Evolutionary conservation across 1,284 basidiomycete species (phyloP).

Genomic region (Pseudozyma thailandica): DNA sequence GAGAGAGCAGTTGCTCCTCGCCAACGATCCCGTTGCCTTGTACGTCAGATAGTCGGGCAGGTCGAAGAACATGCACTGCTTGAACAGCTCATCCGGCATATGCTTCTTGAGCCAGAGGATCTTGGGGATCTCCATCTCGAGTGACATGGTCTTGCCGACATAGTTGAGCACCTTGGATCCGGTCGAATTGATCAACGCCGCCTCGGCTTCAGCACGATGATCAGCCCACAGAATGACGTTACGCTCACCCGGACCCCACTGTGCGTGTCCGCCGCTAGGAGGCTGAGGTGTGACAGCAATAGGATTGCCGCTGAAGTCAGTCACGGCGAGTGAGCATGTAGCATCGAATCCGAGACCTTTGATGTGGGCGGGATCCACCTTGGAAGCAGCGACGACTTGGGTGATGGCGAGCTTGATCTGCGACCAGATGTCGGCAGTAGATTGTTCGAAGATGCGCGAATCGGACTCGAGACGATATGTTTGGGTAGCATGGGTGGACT

Average conservation of each 20-base stretch:
- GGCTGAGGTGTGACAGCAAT: slow-evolving; percentile 82
- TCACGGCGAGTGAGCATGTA: slow-evolving; percentile 92
- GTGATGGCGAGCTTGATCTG: slow-evolving; percentile 79
- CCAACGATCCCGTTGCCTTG: slow-evolving; percentile 81
- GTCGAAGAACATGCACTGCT: slow-evolving; percentile 91
- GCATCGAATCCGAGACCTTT: slow-evolving; percentile 96
- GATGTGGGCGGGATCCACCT: slow-evolving; percentile 75
- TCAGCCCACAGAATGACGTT: slow-evolving; percentile 71
- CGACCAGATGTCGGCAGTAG: slow-evolving; percentile 77
- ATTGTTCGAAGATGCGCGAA: slow-evolving; percentile 94
- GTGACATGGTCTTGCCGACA: slow-evolving; percentile 93
- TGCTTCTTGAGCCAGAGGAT: slow-evolving; percentile 93
- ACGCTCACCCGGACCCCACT: slow-evolving; percentile 44
- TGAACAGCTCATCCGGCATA: slow-evolving; percentile 81
- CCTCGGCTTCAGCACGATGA: slow-evolving; percentile 92
- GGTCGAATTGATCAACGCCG: slow-evolving; percentile 86
- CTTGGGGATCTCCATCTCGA: slow-evolving; percentile 75
- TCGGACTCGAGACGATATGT: slow-evolving; percentile 87
- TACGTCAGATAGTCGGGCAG: slow-evolving; percentile 96
- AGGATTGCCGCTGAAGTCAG: slow-evolving; percentile 77
- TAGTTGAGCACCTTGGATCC: slow-evolving; percentile 88
- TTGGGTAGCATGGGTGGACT: slow-evolving; percentile 79
- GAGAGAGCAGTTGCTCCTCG: slow-evolving; percentile 89
- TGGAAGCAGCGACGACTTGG: slow-evolving; percentile 76
- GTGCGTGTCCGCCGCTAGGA: not conserved